phyloP scores from a whole-genome alignment of 2,329 filamentous ascomycete genomes.

The Fusarium keratoplasticum region DNA sequence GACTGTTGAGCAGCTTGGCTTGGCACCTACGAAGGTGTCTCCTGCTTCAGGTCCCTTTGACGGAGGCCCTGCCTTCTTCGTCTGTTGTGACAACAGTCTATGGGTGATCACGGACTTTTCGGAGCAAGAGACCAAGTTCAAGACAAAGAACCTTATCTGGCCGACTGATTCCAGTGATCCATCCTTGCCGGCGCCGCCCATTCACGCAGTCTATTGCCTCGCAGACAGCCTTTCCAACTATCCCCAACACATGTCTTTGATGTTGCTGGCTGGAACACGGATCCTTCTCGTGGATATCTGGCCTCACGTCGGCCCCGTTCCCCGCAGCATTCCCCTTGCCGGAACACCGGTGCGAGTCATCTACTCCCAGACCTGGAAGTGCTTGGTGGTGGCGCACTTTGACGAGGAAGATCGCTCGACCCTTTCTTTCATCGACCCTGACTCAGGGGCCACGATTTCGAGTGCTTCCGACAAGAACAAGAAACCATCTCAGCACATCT shows the following conservation, averaged over 20 bases:
- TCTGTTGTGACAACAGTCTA: constrained; percentile 62
- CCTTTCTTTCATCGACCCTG: constrained; percentile 67
- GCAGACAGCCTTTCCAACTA: constrained; percentile 52
- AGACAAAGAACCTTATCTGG: constrained; percentile 61
- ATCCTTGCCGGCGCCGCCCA: constrained; percentile 57
- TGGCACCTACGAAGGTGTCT: constrained; percentile 52
- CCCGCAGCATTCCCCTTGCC: constrained; percentile 59
- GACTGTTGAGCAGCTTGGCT: constrained; percentile 49
- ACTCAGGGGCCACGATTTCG: constrained; percentile 65
- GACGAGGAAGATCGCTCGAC: constrained; percentile 56
- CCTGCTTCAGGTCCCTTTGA: constrained; percentile 40
- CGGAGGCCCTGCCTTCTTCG: constrained; percentile 51
- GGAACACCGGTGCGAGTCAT: constrained; percentile 65
- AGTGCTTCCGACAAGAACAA: constrained; percentile 56
- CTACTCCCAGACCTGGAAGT: constrained; percentile 65
- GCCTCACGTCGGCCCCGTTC: constrained; percentile 57
- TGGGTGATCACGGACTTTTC: constrained; percentile 56
- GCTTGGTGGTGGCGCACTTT: constrained; percentile 64
- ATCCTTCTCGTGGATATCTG: constrained; percentile 67
- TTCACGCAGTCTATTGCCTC: constrained; percentile 62
- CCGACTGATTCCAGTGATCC: constrained; percentile 62
- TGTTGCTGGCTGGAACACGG: constrained; percentile 62
- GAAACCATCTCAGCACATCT: constrained; percentile 60
- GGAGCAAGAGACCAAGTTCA: constrained; percentile 46
- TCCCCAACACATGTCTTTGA: constrained; percentile 55